These are phyloP conservation scores for Penicillium salamii DNA, from an alignment of 495 filamentous ascomycete genomes.

Conservation along the genomic window DNA sequence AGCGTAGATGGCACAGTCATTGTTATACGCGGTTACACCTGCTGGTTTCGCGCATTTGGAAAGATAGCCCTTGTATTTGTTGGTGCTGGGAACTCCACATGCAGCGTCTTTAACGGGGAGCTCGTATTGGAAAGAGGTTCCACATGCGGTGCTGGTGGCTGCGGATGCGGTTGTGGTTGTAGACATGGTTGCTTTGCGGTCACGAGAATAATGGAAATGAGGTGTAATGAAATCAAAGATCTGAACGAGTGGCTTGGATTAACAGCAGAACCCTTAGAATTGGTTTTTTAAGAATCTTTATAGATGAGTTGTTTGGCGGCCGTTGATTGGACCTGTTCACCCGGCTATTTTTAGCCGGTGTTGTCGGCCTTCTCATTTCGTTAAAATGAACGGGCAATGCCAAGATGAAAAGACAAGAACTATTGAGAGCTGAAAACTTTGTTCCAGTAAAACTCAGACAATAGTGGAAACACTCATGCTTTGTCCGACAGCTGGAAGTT, in stretches of 20 bases:
- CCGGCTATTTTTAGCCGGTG: slow-evolving; percentile 3
- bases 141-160: slow-evolving; percentile 8
- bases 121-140: slow-evolving; percentile 13
- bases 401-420: not conserved
- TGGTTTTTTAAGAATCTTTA: not conserved
- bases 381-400: not conserved
- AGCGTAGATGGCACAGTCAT: slow-evolving; percentile 9
- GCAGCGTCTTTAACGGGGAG: slow-evolving; percentile 18
- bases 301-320: not conserved
- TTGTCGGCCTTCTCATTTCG: not conserved
- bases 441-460: not conserved
- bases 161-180: slow-evolving; percentile 2
- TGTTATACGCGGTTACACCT: slow-evolving; percentile 5
- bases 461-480: not conserved
- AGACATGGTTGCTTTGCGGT: not conserved
- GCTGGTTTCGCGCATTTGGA: slow-evolving; percentile 11
- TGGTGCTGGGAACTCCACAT: slow-evolving; percentile 16
- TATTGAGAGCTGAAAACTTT: not conserved
- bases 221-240: no score
- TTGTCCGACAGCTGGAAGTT: no score
- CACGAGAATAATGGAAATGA: no score
- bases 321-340: not conserved
- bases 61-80: slow-evolving; percentile 8
- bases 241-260: no score
- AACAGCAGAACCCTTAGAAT: not conserved